Base-by-base conservation (phyloP, 2,329 filamentous ascomycete genomes). In the Phaeosphaeriaceae sp. region DNA sequence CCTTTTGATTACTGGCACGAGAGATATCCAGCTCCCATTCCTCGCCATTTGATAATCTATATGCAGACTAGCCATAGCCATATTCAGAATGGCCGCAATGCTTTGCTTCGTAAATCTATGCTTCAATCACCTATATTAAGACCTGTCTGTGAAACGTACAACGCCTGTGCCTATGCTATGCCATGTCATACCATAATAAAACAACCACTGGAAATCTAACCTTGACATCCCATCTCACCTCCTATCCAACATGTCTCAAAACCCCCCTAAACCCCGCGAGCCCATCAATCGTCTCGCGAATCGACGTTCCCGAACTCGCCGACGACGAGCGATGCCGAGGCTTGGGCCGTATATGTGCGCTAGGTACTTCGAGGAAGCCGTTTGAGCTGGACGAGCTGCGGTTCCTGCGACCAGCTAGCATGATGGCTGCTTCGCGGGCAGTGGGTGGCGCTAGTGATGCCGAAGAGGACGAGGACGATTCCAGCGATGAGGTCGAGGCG, bases 401-500 rank as follows among this genome's bases (percentile, higher is more conserved):
- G 20, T 47, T 60, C 4, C 57, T 53, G 20, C n/a, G n/a, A n/a
- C n/a, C 31, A 6, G 54, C 51, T 1, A 49, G 15, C 41, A 53
- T 11, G 20, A 15, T 11, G 51, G 55, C 19, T 47, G 55, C 22
- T 10, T 22, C 42, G n/a, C 22, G 44, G 9, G 19, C 3, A 5
- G 20, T 48, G 7, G 45, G 46, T 21, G 56, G 49, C 44, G 53
- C 31, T 4, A 55, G 31, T 7, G 58, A 48, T 11, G 25, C 41
- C 44, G 49, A 40, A 5, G 51, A 27, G 10, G 48, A 53, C 4
- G 60, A 57, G 13, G 41, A 49, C 21, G 61, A 56, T 5, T 53
- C 56, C 27, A 31, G 58, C 19, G 62, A 66, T 5, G 58, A 61
- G 1, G 59, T 53, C 40, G 57, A 61, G 3, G 56, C 46, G 56